Evolutionary conservation across 768 basidiomycete genomes (phyloP).

Genomic region (Collybiopsis confluens): DNA sequence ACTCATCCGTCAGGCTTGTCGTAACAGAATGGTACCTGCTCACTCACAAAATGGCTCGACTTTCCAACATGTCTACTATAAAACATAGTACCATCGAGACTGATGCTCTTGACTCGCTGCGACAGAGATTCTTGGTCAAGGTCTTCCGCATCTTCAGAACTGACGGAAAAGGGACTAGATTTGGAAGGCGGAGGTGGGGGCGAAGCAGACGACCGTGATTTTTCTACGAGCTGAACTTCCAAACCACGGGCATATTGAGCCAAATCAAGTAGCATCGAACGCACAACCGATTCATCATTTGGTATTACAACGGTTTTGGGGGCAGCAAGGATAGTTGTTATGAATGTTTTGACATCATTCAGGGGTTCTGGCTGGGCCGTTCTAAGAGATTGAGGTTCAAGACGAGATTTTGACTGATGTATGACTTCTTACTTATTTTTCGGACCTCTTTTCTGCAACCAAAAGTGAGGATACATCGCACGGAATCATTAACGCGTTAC

Average conservation of each 20-base stretch:
- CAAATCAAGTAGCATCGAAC: not conserved
- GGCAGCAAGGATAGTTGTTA: constrained; percentile 3
- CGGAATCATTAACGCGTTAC: not conserved
- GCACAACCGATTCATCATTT: not conserved
- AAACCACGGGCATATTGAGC: constrained; percentile 1
- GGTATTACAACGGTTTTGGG: not conserved
- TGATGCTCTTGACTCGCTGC: not conserved
- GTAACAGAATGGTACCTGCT: too few species aligned
- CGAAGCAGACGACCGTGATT: not conserved
- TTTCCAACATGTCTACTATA: not conserved
- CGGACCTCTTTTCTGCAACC: constrained; percentile 1
- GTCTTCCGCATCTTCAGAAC: not conserved
- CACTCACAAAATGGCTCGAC: too few species aligned
- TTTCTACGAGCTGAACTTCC: not conserved
- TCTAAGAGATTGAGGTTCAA: not conserved
- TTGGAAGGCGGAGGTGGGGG: not conserved
- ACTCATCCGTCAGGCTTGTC: too few species aligned
- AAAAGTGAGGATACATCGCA: not conserved
- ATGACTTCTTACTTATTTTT: not conserved
- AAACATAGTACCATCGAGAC: not conserved
- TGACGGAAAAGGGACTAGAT: not conserved
- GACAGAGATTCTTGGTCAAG: not conserved
- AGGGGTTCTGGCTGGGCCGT: not conserved
- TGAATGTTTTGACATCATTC: not conserved
- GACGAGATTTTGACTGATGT: not conserved